Evolutionary conservation across 805 yeast genomes (phyloP).

Genomic region (Ogataea wickerhamii): DNA sequence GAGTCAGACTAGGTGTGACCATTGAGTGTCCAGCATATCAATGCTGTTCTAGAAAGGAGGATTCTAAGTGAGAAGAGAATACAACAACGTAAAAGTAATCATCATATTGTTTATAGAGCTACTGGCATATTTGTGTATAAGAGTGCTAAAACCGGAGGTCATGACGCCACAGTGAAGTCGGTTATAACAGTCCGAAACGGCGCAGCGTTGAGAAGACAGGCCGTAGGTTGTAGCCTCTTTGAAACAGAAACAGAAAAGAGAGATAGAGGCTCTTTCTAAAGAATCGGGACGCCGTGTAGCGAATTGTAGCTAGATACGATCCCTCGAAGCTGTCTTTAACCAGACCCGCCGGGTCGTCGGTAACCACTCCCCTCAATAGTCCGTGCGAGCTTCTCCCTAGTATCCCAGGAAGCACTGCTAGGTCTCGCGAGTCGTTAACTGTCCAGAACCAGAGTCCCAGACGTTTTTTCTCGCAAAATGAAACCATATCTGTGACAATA

Average conservation of each 20-base stretch:
- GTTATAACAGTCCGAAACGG: background rate
- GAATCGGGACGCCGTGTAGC: background rate
- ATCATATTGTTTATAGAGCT: too few species aligned
- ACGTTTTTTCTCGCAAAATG: slow-evolving; percentile 17
- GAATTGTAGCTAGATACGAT: background rate
- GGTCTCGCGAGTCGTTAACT: slow-evolving; percentile 26
- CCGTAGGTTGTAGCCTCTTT: background rate
- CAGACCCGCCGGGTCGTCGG: slow-evolving; percentile 19
- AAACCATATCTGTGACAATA: slow-evolving; percentile 16
- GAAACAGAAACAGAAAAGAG: background rate
- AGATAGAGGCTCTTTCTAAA: background rate
- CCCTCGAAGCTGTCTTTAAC: background rate
- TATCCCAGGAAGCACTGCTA: slow-evolving; percentile 21
- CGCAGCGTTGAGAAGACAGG: background rate
- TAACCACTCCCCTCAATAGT: slow-evolving; percentile 14
- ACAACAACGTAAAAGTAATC: too few species aligned
- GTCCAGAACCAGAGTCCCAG: slow-evolving; percentile 37
- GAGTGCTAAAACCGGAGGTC: too few species aligned
- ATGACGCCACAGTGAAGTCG: too few species aligned
- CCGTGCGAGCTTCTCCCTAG: slow-evolving; percentile 13
- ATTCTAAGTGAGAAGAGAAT: too few species aligned
- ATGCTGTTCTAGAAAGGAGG: too few species aligned
- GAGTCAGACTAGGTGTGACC: too few species aligned
- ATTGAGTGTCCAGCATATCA: too few species aligned
- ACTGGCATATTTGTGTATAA: too few species aligned